These are phyloP conservation scores for Puya raimondii DNA, from an alignment of 176 grass and related monocot genomes.

Conservation along the genomic window DNA sequence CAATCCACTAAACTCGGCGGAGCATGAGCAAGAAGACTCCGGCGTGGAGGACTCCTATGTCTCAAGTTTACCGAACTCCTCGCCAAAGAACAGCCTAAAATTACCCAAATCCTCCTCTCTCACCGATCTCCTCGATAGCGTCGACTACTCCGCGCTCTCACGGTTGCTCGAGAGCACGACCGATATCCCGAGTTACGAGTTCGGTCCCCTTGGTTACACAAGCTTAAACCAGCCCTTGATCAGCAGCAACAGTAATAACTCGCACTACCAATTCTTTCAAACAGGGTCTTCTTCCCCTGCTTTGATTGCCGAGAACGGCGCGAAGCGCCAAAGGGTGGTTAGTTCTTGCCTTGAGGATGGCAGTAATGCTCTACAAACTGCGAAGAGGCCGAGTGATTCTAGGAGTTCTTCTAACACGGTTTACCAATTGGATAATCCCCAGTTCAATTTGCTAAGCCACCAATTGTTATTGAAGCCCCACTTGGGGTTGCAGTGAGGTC, in stretches of 20 bases:
- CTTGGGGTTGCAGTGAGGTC: neutral
- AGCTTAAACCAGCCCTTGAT: slow-evolving; percentile 3
- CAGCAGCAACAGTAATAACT: neutral
- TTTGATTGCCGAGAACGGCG: neutral
- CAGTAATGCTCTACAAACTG: neutral
- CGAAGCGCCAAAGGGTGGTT: slow-evolving; percentile 2
- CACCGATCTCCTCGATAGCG: slow-evolving; percentile 41
- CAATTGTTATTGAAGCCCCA: slow-evolving; percentile 18
- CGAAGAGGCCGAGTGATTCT: neutral
- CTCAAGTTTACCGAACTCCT: neutral
- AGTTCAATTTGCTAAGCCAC: slow-evolving; percentile 30
- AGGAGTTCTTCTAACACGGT: neutral
- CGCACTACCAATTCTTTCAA: too few species aligned
- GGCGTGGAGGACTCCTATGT: slow-evolving; percentile 21
- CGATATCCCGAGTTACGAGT: neutral
- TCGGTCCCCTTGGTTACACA: slow-evolving; percentile 6
- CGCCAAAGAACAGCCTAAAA: neutral
- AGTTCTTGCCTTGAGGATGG: neutral
- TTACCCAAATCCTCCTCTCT: slow-evolving; percentile 37
- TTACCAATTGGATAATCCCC: slow-evolving; percentile 6
- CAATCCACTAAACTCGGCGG: slow-evolving; percentile 13
- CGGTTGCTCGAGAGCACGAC: slow-evolving; percentile 24
- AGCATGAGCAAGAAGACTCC: slow-evolving; percentile 31
- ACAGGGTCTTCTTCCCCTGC: neutral
- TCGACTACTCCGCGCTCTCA: slow-evolving; percentile 34